Evolutionary conservation across 805 yeast genomes (phyloP).

Genomic region (Lipomyces japonicus): DNA sequence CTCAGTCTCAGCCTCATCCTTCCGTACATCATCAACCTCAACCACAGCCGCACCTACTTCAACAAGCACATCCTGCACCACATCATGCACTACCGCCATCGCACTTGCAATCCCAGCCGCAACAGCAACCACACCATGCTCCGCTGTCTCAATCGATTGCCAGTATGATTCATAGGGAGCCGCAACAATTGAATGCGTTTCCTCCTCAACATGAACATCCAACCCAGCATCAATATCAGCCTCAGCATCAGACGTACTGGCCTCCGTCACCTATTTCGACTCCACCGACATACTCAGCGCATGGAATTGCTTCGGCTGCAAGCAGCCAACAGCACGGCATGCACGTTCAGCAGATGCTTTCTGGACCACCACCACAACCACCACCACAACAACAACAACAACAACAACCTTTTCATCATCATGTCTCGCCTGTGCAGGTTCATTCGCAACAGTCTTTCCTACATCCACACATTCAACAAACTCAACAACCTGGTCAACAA

Average conservation of each 20-base stretch:
- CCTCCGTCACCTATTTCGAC: not conserved
- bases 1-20: not conserved
- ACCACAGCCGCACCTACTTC: not conserved
- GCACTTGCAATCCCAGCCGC: not conserved
- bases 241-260: not conserved
- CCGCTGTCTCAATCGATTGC: no score
- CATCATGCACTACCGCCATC: not conserved
- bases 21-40: not conserved
- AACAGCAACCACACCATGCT: not conserved
- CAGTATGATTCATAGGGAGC: no score
- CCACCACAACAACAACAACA: not conserved
- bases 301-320: no score
- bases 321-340: no score
- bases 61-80: not conserved
- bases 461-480: slow-evolving; percentile 1
- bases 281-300: not conserved
- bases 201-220: not conserved
- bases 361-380: not conserved
- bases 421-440: not conserved
- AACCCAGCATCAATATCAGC: not conserved
- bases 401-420: not conserved
- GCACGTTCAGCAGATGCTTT: no score
- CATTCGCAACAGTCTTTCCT: not conserved
- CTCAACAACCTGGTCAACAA: not conserved
- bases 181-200: no score